These are phyloP conservation scores for Cucumis variabilis DNA, from an alignment of 331 rosid species.

Conservation along the genomic window DNA sequence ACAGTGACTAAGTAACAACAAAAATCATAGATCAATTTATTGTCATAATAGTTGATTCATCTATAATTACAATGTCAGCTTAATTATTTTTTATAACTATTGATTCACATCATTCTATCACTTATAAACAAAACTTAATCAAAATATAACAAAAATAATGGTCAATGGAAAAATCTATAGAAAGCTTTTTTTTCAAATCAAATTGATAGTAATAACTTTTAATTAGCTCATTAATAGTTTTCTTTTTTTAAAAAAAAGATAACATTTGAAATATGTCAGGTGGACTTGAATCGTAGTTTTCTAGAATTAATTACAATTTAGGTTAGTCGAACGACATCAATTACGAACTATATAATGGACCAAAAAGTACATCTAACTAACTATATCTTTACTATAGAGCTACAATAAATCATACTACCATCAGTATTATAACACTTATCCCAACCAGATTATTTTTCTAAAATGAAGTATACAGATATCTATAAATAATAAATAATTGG, in stretches of 20 bases:
- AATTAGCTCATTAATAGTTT: too few relatives aligned
- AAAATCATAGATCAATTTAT: not conserved
- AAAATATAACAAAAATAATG: not conserved
- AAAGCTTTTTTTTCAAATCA: too few relatives aligned
- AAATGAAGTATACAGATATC: not conserved
- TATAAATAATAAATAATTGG: not conserved
- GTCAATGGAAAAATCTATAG: too few relatives aligned
- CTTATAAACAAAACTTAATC: not conserved
- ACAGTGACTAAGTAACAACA: not conserved
- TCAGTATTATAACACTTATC: too few relatives aligned
- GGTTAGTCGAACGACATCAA: not conserved
- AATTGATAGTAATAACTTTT: too few relatives aligned
- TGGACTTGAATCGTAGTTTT: not conserved
- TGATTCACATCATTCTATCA: not conserved
- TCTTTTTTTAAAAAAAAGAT: too few relatives aligned
- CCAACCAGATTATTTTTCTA: too few relatives aligned
- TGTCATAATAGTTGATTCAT: not conserved
- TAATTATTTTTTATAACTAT: not conserved
- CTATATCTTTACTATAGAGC: conserved; percentile 14
- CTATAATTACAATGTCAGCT: not conserved
- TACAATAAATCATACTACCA: not conserved
- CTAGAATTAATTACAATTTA: not conserved
- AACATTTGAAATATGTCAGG: too few relatives aligned
- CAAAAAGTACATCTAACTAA: not conserved
- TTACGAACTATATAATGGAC: not conserved